A percentile compares a stretch with the other conserved stretches of the same genome.
Conservation (phyloP, 805 yeast genomes). For the Wickerhamiella alocasiicola region DNA sequence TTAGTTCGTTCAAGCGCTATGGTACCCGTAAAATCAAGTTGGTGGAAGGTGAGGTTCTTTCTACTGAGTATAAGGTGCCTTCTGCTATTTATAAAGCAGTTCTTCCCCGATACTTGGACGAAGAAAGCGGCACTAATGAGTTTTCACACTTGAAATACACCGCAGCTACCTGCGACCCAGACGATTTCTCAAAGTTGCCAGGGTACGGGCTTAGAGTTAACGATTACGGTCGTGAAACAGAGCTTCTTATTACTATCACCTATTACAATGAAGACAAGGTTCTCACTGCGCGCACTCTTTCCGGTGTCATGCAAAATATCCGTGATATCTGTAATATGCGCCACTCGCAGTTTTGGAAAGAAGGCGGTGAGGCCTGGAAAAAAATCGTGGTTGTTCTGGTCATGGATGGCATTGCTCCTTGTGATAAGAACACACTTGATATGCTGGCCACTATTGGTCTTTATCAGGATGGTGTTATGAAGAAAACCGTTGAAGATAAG, state of each 20-base stretch:
- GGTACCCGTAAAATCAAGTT: conserved; percentile 30
- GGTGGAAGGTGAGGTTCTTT: conserved; percentile 27
- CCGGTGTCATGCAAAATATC: conserved; percentile 53
- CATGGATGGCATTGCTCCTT: conserved; percentile 54
- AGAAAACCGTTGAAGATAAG: conserved; percentile 44
- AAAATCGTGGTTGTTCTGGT: conserved; percentile 51
- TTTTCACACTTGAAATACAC: conserved; percentile 50
- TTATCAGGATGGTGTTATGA: conserved; percentile 55
- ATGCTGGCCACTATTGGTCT: conserved; percentile 52
- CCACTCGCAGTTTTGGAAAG: conserved; percentile 34
- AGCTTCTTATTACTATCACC: conserved; percentile 48
- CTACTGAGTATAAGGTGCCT: conserved; percentile 31
- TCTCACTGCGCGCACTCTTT: conserved; percentile 46
- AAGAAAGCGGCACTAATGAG: conserved; percentile 35
- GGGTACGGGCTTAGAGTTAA: conserved; percentile 47
- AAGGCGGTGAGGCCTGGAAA: conserved; percentile 48
- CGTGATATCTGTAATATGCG: conserved; percentile 44
- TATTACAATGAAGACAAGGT: conserved; percentile 59
- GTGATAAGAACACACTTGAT: conserved; percentile 50
- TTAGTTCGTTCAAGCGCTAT: conserved; percentile 23
- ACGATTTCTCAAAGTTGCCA: conserved; percentile 39
- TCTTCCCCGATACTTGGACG: conserved; percentile 30
- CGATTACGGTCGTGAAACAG: conserved; percentile 47
- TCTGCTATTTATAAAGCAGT: conserved; percentile 30
- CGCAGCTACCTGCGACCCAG: conserved; percentile 62